A percentile compares a stretch with the other conserved stretches of the same genome.
Evolutionary conservation across 1,284 basidiomycete genomes (phyloP).

Genomic region (Hymenochaete sp.): DNA sequence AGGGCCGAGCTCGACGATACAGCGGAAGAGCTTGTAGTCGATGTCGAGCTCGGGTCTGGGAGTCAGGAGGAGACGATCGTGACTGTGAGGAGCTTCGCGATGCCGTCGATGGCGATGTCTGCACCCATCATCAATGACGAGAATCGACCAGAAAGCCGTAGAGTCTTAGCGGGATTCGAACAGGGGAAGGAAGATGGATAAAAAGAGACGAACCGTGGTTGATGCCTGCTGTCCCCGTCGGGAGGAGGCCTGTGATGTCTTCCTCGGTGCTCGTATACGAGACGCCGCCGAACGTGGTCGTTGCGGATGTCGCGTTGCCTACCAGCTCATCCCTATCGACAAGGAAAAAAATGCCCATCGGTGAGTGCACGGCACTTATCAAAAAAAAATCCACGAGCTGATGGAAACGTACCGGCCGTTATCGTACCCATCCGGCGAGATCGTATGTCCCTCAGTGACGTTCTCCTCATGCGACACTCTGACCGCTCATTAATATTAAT

Average conservation of each 20-base stretch:
- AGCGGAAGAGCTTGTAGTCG: too few species aligned
- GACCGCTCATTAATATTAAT: constrained; percentile 7
- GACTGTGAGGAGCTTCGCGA: constrained; percentile 20
- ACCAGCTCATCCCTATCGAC: constrained; percentile 47
- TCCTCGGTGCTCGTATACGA: constrained; percentile 40
- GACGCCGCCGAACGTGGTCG: constrained; percentile 34
- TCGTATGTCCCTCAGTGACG: constrained; percentile 37
- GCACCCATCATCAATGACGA: not conserved
- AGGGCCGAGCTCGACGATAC: too few species aligned
- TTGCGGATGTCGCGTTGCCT: constrained; percentile 33
- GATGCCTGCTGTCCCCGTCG: constrained; percentile 40
- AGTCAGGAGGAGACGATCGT: too few species aligned
- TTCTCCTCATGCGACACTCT: constrained; percentile 59
- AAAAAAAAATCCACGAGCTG: not conserved
- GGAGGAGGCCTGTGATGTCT: constrained; percentile 42
- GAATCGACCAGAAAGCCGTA: not conserved
- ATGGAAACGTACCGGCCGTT: constrained; percentile 17
- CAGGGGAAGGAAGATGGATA: not conserved
- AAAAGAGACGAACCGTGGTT: constrained; percentile 31
- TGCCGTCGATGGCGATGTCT: constrained; percentile 21
- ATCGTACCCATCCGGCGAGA: constrained; percentile 34
- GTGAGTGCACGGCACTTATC: not conserved
- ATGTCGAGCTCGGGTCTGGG: too few species aligned
- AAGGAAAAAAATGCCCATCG: not conserved
- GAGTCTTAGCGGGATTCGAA: not conserved